These are phyloP conservation scores for Talaromyces trachyspermus DNA, from an alignment of 495 filamentous ascomycete genomes.

Conservation along the genomic window DNA sequence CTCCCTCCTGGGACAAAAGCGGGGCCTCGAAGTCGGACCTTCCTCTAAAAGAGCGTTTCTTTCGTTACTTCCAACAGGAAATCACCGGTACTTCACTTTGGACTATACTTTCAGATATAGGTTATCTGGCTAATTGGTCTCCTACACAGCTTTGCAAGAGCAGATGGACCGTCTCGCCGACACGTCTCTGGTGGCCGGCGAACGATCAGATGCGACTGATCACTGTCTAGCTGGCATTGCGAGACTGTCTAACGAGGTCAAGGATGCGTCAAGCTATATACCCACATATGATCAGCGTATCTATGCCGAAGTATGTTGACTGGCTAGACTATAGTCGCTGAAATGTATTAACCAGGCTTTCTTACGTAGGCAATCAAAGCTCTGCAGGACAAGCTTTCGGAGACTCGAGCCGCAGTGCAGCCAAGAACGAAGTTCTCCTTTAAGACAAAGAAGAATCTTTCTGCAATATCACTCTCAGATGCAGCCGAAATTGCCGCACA, in stretches of 20 bases:
- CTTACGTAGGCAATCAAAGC: slow-evolving; percentile 55
- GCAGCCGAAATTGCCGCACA: slow-evolving; percentile 45
- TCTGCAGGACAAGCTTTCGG: slow-evolving; percentile 56
- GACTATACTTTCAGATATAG: slow-evolving; percentile 8
- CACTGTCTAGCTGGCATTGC: slow-evolving; percentile 59
- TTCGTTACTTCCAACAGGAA: slow-evolving; percentile 68
- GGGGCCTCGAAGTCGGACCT: slow-evolving; percentile 34
- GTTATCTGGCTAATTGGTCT: slow-evolving; percentile 12
- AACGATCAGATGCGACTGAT: slow-evolving; percentile 58
- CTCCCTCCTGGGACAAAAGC: slow-evolving; percentile 10
- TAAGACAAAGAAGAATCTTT: slow-evolving; percentile 55
- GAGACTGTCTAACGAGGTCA: slow-evolving; percentile 59
- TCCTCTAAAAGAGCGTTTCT: slow-evolving; percentile 64
- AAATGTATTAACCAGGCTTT: not conserved
- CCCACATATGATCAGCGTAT: slow-evolving; percentile 72
- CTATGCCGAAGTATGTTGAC: slow-evolving; percentile 53
- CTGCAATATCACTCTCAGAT: slow-evolving; percentile 49
- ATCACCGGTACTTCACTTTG: slow-evolving; percentile 47
- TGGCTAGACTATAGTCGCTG: not conserved
- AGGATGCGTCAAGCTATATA: slow-evolving; percentile 59
- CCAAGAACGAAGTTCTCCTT: slow-evolving; percentile 69
- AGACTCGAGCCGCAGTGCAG: slow-evolving; percentile 47
- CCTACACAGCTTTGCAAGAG: slow-evolving; percentile 48
- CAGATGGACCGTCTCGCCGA: slow-evolving; percentile 50
- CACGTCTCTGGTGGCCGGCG: slow-evolving; percentile 44